These are phyloP conservation scores for Fusarium devonianum DNA, from an alignment of 2,329 filamentous ascomycete species.

Conservation along the genomic window DNA sequence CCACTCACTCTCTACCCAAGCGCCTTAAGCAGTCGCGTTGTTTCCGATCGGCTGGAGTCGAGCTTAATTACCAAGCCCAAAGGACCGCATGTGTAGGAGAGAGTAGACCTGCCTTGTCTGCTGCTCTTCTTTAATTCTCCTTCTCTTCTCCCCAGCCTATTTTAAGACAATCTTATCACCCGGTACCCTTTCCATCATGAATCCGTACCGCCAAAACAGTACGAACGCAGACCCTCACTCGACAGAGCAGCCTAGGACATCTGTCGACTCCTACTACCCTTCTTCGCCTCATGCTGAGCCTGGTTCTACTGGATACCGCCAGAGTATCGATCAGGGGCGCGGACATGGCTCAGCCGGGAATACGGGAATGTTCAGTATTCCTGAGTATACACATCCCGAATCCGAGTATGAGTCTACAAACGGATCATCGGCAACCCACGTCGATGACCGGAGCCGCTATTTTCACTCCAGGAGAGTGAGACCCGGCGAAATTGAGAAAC, in stretches of 20 bases:
- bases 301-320: conserved; percentile 18
- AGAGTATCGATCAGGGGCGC: conserved; percentile 20
- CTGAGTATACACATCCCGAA: conserved; percentile 28
- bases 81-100: background rate
- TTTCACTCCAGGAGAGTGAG: conserved; percentile 77
- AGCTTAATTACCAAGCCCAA: conserved; percentile 13
- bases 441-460: conserved; percentile 59
- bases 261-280: conserved; percentile 14
- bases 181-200: conserved; percentile 11
- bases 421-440: conserved; percentile 43
- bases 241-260: conserved; percentile 19
- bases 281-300: conserved; percentile 8
- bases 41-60: conserved; percentile 1
- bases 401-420: conserved; percentile 55
- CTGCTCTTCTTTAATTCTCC: background rate
- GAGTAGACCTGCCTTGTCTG: background rate
- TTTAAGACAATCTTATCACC: background rate
- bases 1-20: conserved; percentile 12
- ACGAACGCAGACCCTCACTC: conserved; percentile 11
- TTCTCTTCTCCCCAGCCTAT: background rate
- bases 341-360: conserved; percentile 20
- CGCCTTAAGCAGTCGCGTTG: conserved; percentile 8
- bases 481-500: conserved; percentile 77
- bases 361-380: conserved; percentile 32
- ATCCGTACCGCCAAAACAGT: conserved; percentile 21